Evolutionary conservation across 306 rosid species (phyloP).

Genomic region (Sechiopsis laciniata): DNA sequence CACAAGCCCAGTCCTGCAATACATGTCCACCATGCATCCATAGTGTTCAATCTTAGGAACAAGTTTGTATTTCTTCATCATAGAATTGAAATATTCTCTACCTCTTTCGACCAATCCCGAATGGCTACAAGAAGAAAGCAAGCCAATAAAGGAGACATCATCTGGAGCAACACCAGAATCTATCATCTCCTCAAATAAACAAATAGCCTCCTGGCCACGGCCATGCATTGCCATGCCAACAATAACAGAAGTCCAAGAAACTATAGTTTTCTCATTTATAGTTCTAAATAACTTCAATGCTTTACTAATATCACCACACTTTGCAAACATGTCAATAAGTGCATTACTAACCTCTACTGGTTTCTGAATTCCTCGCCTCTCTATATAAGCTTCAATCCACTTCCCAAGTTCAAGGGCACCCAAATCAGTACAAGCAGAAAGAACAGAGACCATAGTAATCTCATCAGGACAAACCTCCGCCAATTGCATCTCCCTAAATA

Average conservation of each 20-base stretch:
- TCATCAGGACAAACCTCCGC: slow-evolving; percentile 62
- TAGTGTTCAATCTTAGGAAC: slow-evolving; percentile 81
- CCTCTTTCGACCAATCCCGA: slow-evolving; percentile 69
- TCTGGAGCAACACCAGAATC: slow-evolving; percentile 56
- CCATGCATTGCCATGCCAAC: slow-evolving; percentile 91
- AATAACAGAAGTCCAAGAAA: slow-evolving; percentile 87
- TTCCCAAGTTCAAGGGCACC: slow-evolving; percentile 91
- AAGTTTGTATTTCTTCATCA: slow-evolving; percentile 42
- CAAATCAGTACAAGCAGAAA: slow-evolving; percentile 73
- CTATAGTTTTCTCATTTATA: slow-evolving; percentile 53
- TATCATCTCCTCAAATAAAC: slow-evolving; percentile 68
- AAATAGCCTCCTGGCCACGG: slow-evolving; percentile 58
- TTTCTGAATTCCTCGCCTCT: slow-evolving; percentile 44
- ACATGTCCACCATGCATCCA: slow-evolving; percentile 85
- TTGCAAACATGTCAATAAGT: slow-evolving; percentile 81
- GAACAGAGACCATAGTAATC: slow-evolving; percentile 69
- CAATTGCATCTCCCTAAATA: slow-evolving; percentile 82
- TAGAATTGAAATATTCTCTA: slow-evolving; percentile 45
- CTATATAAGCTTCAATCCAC: slow-evolving; percentile 75
- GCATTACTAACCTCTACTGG: slow-evolving; percentile 73
- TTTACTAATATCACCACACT: slow-evolving; percentile 74
- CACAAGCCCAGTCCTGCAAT: slow-evolving; percentile 77
- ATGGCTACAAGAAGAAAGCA: slow-evolving; percentile 91
- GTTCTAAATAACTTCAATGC: slow-evolving; percentile 54
- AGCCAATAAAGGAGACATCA: slow-evolving; percentile 64